A percentile compares a stretch with the other conserved stretches of the same genome.
Evolutionary conservation across 2,329 filamentous ascomycete species (phyloP).

Genomic region (Ascochyta fabae): DNA sequence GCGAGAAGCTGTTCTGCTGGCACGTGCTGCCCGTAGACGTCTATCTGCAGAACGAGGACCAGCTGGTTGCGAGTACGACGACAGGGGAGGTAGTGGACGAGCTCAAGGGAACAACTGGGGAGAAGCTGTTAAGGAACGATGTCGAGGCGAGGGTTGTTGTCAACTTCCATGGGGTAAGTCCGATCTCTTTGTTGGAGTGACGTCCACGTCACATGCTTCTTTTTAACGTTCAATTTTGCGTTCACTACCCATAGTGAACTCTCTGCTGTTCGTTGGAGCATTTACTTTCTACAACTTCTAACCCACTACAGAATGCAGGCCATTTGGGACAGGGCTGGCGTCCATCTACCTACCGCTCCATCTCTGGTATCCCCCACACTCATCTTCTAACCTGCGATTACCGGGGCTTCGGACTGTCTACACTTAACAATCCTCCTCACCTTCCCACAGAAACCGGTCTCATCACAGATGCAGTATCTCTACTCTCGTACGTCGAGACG

Average conservation of each 20-base stretch:
- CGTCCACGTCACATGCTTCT: background rate
- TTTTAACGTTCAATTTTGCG: background rate
- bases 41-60: slow-evolving; percentile 74
- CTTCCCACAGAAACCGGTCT: slow-evolving; percentile 79
- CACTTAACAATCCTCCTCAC: slow-evolving; percentile 60
- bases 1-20: slow-evolving; percentile 84
- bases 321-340: slow-evolving; percentile 81
- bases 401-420: slow-evolving; percentile 83
- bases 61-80: slow-evolving; percentile 51
- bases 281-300: slow-evolving; percentile 5
- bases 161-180: slow-evolving; percentile 68
- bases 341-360: slow-evolving; percentile 76
- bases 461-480: slow-evolving; percentile 76
- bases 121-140: slow-evolving; percentile 59
- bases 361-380: slow-evolving; percentile 71
- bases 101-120: slow-evolving; percentile 57
- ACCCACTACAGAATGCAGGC: slow-evolving; percentile 73
- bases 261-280: slow-evolving; percentile 7
- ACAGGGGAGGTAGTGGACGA: slow-evolving; percentile 53
- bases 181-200: background rate
- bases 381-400: slow-evolving; percentile 92
- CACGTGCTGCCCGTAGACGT: slow-evolving; percentile 82
- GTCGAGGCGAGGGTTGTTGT: slow-evolving; percentile 61
- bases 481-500: slow-evolving; percentile 74
- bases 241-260: background rate